Evolutionary conservation across 2,329 filamentous ascomycete species (phyloP).

Genomic region (Fusarium goolgardi): DNA sequence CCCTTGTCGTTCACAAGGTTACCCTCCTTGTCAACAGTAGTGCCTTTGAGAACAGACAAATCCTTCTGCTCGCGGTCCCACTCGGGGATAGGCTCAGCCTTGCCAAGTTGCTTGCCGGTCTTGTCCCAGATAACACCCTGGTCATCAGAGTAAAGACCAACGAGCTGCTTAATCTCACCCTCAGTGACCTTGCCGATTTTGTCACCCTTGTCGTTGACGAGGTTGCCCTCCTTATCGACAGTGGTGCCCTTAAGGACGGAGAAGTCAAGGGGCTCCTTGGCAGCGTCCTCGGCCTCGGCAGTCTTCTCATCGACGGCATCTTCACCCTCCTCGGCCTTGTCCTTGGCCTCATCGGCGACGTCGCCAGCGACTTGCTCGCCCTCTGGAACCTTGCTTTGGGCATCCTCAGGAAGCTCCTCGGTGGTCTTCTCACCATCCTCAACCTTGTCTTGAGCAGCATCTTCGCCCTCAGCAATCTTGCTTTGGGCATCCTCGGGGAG

Average conservation of each 20-base stretch:
- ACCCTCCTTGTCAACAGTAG: slow-evolving; percentile 60
- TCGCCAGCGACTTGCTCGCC: slow-evolving; percentile 9
- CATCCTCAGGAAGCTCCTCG: slow-evolving; percentile 2
- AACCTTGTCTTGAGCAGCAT: slow-evolving; percentile 1
- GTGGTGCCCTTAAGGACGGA: slow-evolving; percentile 38
- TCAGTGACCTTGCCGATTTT: slow-evolving; percentile 71
- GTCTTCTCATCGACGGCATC: slow-evolving; percentile 19
- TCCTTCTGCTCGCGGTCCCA: slow-evolving; percentile 57
- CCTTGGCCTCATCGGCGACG: slow-evolving; percentile 5
- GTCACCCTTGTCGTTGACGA: slow-evolving; percentile 64
- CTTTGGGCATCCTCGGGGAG: neutral
- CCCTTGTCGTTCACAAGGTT: slow-evolving; percentile 67
- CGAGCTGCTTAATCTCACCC: slow-evolving; percentile 72
- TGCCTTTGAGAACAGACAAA: slow-evolving; percentile 36
- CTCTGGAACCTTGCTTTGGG: slow-evolving; percentile 7
- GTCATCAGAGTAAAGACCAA: slow-evolving; percentile 73
- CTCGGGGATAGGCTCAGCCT: slow-evolving; percentile 71
- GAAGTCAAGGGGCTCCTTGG: slow-evolving; percentile 36
- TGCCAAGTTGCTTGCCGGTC: slow-evolving; percentile 71
- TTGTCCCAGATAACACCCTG: slow-evolving; percentile 75
- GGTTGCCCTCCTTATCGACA: slow-evolving; percentile 65
- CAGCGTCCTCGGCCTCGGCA: slow-evolving; percentile 30
- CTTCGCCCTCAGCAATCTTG: neutral
- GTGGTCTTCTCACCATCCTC: slow-evolving; percentile 8
- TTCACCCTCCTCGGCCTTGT: slow-evolving; percentile 27